Conservation (phyloP, 2,329 filamentous ascomycete species). For the Canariomyces notabilis region DNA sequence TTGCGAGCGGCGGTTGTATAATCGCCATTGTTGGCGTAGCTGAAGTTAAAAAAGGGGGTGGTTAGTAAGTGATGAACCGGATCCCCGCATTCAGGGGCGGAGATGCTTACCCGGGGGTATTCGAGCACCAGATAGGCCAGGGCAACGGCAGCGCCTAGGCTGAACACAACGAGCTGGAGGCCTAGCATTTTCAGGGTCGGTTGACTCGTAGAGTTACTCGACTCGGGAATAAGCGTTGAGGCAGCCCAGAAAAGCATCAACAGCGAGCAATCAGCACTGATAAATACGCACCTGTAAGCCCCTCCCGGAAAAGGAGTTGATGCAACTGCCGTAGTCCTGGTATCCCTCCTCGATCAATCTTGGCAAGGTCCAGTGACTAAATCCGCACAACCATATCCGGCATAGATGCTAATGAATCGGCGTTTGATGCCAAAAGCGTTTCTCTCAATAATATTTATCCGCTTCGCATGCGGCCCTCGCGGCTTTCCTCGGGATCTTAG, state of each 20-base stretch:
- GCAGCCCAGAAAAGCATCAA: background rate
- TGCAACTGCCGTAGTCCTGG: background rate
- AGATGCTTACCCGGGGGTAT: conserved; percentile 26
- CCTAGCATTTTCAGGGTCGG: background rate
- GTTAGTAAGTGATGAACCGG: background rate
- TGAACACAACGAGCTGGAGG: background rate
- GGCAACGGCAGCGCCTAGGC: conserved; percentile 3
- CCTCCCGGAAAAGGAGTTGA: background rate
- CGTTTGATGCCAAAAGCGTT: too few species aligned
- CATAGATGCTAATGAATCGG: too few species aligned
- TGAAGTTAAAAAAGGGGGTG: too few species aligned
- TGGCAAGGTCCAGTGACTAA: too few species aligned
- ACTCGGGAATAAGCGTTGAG: too few species aligned
- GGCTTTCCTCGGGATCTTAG: too few species aligned
- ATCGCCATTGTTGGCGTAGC: conserved; percentile 35
- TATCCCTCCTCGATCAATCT: background rate
- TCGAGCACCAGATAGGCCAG: conserved; percentile 26
- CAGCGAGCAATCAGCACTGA: background rate
- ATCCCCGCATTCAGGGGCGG: background rate
- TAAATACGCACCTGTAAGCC: background rate
- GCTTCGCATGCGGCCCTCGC: too few species aligned
- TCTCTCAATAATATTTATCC: too few species aligned
- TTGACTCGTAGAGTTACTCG: too few species aligned
- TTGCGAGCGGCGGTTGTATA: conserved; percentile 34
- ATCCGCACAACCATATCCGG: too few species aligned